A percentile compares a stretch with the other conserved stretches of the same genome.
phyloP scores from a whole-genome alignment of 768 basidiomycete species.

The Fomitopsis serialis region DNA sequence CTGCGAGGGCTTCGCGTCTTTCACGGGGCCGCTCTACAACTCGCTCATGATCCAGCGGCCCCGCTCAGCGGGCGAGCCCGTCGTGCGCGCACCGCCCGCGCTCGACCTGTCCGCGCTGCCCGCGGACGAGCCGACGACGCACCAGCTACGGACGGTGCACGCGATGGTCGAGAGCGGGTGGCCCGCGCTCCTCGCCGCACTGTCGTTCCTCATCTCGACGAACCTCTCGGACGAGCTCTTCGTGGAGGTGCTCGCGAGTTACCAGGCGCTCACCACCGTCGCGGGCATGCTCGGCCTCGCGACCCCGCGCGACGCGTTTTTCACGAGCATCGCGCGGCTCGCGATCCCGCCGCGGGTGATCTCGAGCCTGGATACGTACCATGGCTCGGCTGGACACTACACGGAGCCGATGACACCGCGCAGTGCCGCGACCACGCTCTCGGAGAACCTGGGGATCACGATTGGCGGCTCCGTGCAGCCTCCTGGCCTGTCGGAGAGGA shows the following conservation, averaged over 20 bases:
- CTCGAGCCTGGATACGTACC: slow-evolving; percentile 65
- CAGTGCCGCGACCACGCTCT: slow-evolving; percentile 46
- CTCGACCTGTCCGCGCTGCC: slow-evolving; percentile 58
- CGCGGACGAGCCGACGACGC: slow-evolving; percentile 45
- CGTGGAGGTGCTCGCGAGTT: slow-evolving; percentile 75
- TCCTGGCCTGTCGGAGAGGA: slow-evolving; percentile 82
- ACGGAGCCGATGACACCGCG: slow-evolving; percentile 54
- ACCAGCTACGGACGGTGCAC: slow-evolving; percentile 57
- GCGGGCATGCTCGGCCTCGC: slow-evolving; percentile 83
- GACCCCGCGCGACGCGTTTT: slow-evolving; percentile 91
- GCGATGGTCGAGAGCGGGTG: slow-evolving; percentile 85
- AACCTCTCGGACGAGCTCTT: slow-evolving; percentile 92
- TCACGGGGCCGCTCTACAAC: slow-evolving; percentile 71
- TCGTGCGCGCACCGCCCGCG: slow-evolving; percentile 67
- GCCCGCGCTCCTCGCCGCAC: slow-evolving; percentile 87
- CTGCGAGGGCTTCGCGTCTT: slow-evolving; percentile 79
- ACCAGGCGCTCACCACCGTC: slow-evolving; percentile 82
- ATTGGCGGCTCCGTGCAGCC: slow-evolving; percentile 35
- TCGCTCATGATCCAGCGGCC: slow-evolving; percentile 60
- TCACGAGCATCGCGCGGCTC: slow-evolving; percentile 84
- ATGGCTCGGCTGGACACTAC: background rate
- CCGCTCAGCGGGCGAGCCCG: slow-evolving; percentile 54
- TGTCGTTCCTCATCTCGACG: slow-evolving; percentile 86
- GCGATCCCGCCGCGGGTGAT: slow-evolving; percentile 91
- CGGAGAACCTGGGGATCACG: slow-evolving; percentile 65